Evolutionary conservation across 2,329 filamentous ascomycete genomes (phyloP).

Genomic region (Dactylonectria macrodidyma): DNA sequence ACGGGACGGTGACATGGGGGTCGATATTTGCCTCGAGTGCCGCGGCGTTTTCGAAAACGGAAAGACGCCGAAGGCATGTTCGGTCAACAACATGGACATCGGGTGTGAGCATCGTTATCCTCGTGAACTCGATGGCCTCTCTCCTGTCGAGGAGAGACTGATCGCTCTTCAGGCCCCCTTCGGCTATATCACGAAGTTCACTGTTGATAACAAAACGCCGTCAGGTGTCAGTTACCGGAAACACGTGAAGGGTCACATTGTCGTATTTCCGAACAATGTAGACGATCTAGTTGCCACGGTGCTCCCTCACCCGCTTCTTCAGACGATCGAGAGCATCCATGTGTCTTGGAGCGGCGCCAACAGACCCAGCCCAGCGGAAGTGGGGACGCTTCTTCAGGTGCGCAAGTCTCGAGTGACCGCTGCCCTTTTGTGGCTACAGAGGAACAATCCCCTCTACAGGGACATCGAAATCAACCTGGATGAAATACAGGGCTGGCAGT

Average conservation of each 20-base stretch:
- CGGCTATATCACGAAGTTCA: constrained; percentile 29
- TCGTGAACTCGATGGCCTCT: constrained; percentile 13
- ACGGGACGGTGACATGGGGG: neutral
- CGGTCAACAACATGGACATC: neutral
- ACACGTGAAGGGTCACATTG: constrained; percentile 27
- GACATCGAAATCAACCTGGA: constrained; percentile 16
- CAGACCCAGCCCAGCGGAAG: constrained; percentile 12
- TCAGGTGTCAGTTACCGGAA: constrained; percentile 25
- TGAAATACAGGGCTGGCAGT: constrained; percentile 20
- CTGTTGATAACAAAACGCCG: constrained; percentile 17
- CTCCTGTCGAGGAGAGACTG: constrained; percentile 27
- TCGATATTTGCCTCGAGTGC: constrained; percentile 23
- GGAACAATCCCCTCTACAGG: constrained; percentile 22
- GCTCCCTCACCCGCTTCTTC: constrained; percentile 21
- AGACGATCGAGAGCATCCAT: constrained; percentile 13
- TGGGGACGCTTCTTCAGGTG: constrained; percentile 21
- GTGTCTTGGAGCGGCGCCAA: constrained; percentile 24
- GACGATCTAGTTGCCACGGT: constrained; percentile 27
- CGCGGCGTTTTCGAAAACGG: constrained; percentile 9
- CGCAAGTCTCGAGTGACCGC: constrained; percentile 9
- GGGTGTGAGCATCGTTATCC: constrained; percentile 17
- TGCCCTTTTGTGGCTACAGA: constrained; percentile 15
- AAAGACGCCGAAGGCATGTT: constrained; percentile 1
- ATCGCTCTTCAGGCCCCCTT: constrained; percentile 18
- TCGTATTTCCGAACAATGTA: constrained; percentile 31